These are phyloP conservation scores for Xylariales sp. DNA, from an alignment of 2,329 filamentous ascomycete species.

Conservation along the genomic window DNA sequence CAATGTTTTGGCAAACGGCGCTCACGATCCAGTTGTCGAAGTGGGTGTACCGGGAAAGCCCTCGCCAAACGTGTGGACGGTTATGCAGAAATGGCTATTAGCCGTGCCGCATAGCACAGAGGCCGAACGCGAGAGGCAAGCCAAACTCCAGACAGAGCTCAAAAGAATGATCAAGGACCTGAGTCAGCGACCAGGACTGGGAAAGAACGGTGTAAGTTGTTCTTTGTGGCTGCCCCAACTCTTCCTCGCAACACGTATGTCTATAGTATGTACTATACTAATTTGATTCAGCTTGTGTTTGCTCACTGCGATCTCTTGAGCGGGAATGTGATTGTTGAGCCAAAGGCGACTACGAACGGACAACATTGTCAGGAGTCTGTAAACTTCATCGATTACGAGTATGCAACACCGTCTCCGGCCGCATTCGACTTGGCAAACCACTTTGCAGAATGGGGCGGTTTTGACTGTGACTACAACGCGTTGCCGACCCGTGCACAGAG, in stretches of 20 bases:
- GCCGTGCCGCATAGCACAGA: conserved; percentile 73
- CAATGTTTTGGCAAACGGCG: conserved; percentile 24
- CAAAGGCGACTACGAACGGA: conserved; percentile 30
- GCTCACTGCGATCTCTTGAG: conserved; percentile 94
- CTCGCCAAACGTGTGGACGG: conserved; percentile 87
- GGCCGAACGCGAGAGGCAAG: conserved; percentile 62
- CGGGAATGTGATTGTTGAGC: conserved; percentile 89
- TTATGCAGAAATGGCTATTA: conserved; percentile 92
- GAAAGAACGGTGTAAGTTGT: conserved; percentile 66
- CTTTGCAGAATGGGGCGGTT: conserved; percentile 97
- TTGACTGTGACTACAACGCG: conserved; percentile 84
- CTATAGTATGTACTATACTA: too few species aligned
- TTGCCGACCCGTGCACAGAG: conserved; percentile 76
- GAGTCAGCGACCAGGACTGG: conserved; percentile 72
- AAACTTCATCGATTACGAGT: conserved; percentile 97
- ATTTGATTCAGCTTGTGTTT: conserved; percentile 79
- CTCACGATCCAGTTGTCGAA: conserved; percentile 35
- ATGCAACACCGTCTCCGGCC: conserved; percentile 87
- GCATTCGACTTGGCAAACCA: conserved; percentile 98
- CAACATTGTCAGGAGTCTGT: conserved; percentile 44
- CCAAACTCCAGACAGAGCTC: conserved; percentile 69
- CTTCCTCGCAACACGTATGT: neutral
- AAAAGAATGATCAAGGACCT: conserved; percentile 64
- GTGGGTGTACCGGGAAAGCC: conserved; percentile 61
- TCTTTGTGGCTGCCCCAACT: too few species aligned